phyloP scores from a whole-genome alignment of 768 basidiomycete species.

The Pisolithus marmoratus region DNA sequence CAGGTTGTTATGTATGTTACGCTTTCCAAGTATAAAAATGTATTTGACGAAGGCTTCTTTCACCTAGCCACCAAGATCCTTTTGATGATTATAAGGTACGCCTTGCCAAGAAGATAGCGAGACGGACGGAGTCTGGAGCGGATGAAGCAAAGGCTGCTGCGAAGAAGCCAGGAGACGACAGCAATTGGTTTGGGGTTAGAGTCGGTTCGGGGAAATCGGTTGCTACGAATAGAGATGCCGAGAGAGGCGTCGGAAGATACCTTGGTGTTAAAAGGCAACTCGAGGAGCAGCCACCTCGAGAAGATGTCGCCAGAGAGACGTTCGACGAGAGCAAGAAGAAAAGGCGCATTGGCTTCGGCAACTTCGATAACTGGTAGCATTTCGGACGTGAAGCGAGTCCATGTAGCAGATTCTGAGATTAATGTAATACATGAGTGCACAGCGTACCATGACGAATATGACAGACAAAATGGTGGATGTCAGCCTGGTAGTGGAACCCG shows the following conservation, averaged over 20 bases:
- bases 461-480: conserved; percentile 7
- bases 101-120: conserved; percentile 69
- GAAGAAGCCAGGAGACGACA: conserved; percentile 58
- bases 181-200: conserved; percentile 89
- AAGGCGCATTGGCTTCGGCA: conserved; percentile 83
- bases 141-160: conserved; percentile 30
- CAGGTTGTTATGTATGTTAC: conserved; percentile 75
- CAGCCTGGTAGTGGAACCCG: conserved; percentile 20
- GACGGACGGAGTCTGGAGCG: conserved; percentile 32
- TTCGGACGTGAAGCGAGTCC: too few species aligned
- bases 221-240: conserved; percentile 24
- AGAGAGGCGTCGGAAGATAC: conserved; percentile 72
- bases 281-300: conserved; percentile 19
- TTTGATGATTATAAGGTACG: conserved; percentile 90
- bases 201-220: conserved; percentile 47
- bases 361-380: conserved; percentile 74
- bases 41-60: conserved; percentile 4
- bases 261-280: conserved; percentile 50
- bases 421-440: conserved; percentile 2
- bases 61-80: conserved; percentile 79
- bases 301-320: conserved; percentile 7
- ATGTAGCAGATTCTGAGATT: neutral
- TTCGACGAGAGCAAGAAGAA: conserved; percentile 66
- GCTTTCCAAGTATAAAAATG: neutral
- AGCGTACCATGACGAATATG: conserved; percentile 8